Evolutionary conservation across 139 green algal species (phyloP).

Genomic region (Marvania coccoides): DNA sequence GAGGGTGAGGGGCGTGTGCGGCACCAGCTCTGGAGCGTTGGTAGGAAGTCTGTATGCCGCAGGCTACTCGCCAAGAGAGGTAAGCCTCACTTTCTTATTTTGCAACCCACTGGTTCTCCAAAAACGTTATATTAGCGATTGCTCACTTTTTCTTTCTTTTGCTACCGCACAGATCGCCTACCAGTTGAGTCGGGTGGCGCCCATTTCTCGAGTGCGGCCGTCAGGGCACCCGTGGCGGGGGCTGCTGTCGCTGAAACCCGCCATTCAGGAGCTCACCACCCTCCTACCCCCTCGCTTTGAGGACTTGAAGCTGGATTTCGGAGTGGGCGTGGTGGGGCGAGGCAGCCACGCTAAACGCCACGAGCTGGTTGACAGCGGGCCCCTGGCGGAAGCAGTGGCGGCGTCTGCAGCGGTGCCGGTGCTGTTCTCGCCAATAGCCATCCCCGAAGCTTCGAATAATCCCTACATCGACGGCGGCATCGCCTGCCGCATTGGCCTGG

Average conservation of each 20-base stretch:
- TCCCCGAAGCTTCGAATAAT: slow-evolving; percentile 49
- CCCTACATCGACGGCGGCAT: slow-evolving; percentile 78
- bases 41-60: slow-evolving; percentile 69
- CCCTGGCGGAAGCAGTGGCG: slow-evolving; percentile 74
- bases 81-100: not conserved
- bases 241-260: slow-evolving; percentile 58
- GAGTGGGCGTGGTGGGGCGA: slow-evolving; percentile 49
- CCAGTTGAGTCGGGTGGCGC: slow-evolving; percentile 51
- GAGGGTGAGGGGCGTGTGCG: slow-evolving; percentile 66
- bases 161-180: slow-evolving; percentile 38
- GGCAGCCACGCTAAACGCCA: slow-evolving; percentile 38
- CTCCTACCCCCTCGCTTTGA: slow-evolving; percentile 78
- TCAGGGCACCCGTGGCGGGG: slow-evolving; percentile 57
- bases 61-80: slow-evolving; percentile 57
- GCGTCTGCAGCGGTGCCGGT: slow-evolving; percentile 81
- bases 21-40: slow-evolving; percentile 73
- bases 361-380: slow-evolving; percentile 62
- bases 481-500: slow-evolving; percentile 65
- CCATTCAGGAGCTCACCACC: slow-evolving; percentile 53
- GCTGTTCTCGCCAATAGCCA: slow-evolving; percentile 62
- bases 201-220: slow-evolving; percentile 55
- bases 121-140: not conserved
- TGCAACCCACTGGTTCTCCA: not conserved
- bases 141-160: not conserved
- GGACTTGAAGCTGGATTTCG: slow-evolving; percentile 67